These are phyloP conservation scores for Ogataea thermomethanolica DNA, from an alignment of 805 yeast species.

Conservation along the genomic window DNA sequence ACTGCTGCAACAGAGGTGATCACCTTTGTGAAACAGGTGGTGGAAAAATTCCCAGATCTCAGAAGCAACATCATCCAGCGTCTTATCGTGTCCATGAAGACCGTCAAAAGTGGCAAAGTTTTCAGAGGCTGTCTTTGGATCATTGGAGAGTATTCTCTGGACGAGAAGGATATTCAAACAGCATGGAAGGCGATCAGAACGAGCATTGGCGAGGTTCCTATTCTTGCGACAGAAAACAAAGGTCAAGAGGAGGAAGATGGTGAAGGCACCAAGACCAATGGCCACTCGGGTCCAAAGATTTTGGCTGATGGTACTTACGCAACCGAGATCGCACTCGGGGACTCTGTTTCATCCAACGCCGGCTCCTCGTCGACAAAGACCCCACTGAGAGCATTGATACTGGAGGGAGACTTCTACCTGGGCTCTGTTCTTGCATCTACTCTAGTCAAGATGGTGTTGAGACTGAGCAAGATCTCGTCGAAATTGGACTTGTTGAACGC, in stretches of 20 bases:
- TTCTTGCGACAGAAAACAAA: constrained; percentile 67
- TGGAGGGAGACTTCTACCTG: constrained; percentile 87
- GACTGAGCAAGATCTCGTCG: constrained; percentile 57
- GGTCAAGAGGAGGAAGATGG: constrained; percentile 28
- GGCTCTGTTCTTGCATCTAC: constrained; percentile 87
- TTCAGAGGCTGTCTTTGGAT: constrained; percentile 95
- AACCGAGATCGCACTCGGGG: constrained; percentile 78
- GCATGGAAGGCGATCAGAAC: constrained; percentile 86
- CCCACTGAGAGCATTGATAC: constrained; percentile 75
- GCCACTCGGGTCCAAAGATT: constrained; percentile 65
- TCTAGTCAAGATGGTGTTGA: constrained; percentile 79
- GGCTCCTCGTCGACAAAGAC: constrained; percentile 40
- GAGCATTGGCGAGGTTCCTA: constrained; percentile 88
- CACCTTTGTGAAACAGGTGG: constrained; percentile 88
- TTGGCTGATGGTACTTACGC: constrained; percentile 99
- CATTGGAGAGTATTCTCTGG: constrained; percentile 83
- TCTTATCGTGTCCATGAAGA: constrained; percentile 58
- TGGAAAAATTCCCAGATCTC: constrained; percentile 83
- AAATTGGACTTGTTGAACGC: constrained; percentile 64
- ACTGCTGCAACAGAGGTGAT: constrained; percentile 86
- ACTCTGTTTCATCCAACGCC: constrained; percentile 32
- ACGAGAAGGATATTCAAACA: constrained; percentile 66
- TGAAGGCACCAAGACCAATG: constrained; percentile 28
- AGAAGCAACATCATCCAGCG: constrained; percentile 62
- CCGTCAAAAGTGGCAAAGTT: constrained; percentile 82